phyloP scores from a whole-genome alignment of 805 yeast species.

The Wickerhamiella allomyrinae region DNA sequence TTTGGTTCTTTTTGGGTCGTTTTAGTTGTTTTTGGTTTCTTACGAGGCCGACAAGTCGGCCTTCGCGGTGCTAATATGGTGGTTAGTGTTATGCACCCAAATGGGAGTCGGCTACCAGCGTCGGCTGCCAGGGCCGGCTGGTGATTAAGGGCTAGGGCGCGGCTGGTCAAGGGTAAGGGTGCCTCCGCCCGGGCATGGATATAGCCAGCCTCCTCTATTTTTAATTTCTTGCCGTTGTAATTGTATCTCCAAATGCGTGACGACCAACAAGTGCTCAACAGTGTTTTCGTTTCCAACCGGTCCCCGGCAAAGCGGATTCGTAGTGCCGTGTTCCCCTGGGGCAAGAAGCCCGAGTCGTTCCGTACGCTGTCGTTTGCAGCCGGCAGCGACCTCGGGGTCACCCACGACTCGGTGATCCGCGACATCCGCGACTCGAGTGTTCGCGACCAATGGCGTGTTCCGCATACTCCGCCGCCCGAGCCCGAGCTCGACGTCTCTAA shows the following conservation, averaged over 20 bases:
- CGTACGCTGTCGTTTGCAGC: neutral
- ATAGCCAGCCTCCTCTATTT: neutral
- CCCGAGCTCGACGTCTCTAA: neutral
- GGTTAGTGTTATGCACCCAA: no score
- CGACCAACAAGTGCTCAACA: neutral
- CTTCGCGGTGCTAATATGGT: no score
- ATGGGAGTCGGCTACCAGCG: no score
- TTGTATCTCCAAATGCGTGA: neutral
- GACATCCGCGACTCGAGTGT: neutral
- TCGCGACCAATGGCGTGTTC: neutral
- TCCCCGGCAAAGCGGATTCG: neutral
- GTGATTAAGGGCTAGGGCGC: no score
- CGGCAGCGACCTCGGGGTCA: neutral
- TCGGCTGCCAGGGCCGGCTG: no score
- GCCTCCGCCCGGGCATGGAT: neutral
- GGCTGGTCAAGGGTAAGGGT: no score
- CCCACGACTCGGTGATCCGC: conserved; percentile 1
- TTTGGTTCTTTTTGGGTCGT: no score
- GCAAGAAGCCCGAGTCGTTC: neutral
- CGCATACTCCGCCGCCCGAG: neutral
- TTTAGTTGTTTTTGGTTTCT: no score
- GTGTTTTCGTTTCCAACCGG: neutral
- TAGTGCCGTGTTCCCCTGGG: neutral
- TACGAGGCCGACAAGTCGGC: no score
- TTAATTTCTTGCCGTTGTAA: no score